Evolutionary conservation across 441 rosid species (phyloP), one percentile per base, ranked within the genome.

Genomic region (Croton laevigatus): DNA sequence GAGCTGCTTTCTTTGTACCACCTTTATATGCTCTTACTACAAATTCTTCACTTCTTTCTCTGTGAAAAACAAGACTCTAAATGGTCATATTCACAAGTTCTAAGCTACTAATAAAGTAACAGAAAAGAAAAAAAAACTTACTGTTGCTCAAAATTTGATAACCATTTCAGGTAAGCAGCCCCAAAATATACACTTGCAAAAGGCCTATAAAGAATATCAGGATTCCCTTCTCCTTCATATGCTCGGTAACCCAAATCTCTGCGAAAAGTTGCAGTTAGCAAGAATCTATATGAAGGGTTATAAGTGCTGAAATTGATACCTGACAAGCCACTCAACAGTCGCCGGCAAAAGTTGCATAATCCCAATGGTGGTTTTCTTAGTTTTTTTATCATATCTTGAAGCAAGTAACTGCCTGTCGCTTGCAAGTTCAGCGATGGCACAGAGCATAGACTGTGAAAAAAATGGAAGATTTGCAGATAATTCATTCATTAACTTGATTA

Each of bases 351-450:
- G 75, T 79, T 95, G 99, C 93, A 95, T 85, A 62, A 95, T 78
- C 57, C 98, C 99, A 57, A 87, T 3, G 8, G 88, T 84, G 5
- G 90, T 84, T 51, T 84, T 83, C 84, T 95, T 95, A 60, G 82
- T 78, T 78, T 92, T 95, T 76, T 85, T 91, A 69, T 82, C 84
- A 81, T 85, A 86, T 51, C 81, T 78, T 61, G 75, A 63, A 57
- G 90, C 80, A 74, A 95, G 92, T 67, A 86, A 89, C 78, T 84
- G 93, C 59, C 99, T 82, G 71, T 91, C 93, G 84, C 99, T 92
- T 79, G 82, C 98, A 70, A 92, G 93, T 78, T 92, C 98, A n/a
- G 93, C 93, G 81, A 95, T 83, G 19, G 94, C 86, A 75, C 94
- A 87, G 65, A 95, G 80, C 97, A 95, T 91, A 32, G 81, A 94